Base-by-base conservation (phyloP, 345 rosid species). In the Eucalyptus tenuipes region DNA sequence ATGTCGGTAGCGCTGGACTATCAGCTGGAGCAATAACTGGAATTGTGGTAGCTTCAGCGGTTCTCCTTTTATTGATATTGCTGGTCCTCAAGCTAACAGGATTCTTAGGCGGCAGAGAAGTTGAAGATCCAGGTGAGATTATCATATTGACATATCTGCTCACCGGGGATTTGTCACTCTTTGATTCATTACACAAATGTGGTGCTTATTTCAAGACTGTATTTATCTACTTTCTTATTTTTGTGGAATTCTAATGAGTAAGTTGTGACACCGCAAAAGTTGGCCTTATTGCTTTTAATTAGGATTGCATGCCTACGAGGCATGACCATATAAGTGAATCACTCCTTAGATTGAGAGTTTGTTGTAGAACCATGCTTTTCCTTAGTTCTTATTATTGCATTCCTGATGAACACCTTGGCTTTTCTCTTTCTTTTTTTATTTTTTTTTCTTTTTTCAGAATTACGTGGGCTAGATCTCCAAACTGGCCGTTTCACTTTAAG, bases 401-500 rank as follows among this genome's bases (percentile, higher is more conserved):
- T 59, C 68, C 14, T 27, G 31, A 59, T 27, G 12, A 25, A 13
- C 20, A 42, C n/a, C 24, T 52, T 52, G 55, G 55, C 4, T 7
- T 18, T 7, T 52, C 55, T 52, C 55, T 52, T 2, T 15, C 1
- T 50, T 6, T 7, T 7, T 18, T 2, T 81, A 7, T 47, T 49
- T 53, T 52, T 44, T 2, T 49, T 49, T 50, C 68, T 80, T 87
- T 79, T 64, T 59, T 53, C 93, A 91, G 99, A 97, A 89, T 95
- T 96, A 48, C 93, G 93, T 22, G 94, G 93, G n/a, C 92, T 95
- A n/a, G 97, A 95, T 90, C 94, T 95, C 49, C 98, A 94, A 89
- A 97, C 99, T 45, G 98, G 99, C 22, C 91, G 90, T 45, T 97
- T 96, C 91, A 93, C 96, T n/a, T 87, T 97, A 90, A 92, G 94